Evolutionary conservation across 176 grass and related monocot species (phyloP), one percentile per base, ranked within the genome.

Genomic region (Carex scoparia): DNA sequence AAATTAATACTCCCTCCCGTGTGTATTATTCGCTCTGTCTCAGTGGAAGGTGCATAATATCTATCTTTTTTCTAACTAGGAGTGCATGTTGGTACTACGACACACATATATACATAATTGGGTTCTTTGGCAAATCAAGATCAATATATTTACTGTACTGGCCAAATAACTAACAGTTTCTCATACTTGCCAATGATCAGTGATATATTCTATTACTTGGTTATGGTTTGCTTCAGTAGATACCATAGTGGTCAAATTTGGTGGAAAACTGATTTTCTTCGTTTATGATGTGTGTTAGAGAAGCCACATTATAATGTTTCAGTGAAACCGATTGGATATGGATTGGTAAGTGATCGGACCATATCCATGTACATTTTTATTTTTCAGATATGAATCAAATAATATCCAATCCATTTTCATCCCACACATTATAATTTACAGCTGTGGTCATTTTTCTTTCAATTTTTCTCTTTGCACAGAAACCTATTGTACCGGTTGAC

Each of bases 401-500:
- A 40, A 9, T 44, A 46, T 71, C 37, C 38, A 7, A 71, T 46
- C 38, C 15, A 0, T 38, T 64, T 19, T 46, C 15, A 9, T 71
- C 15, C 68, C 9, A 46, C 68, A 71, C 18, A 84, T 81, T 19
- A 60, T 90, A 85, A 86, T 61, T 88, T 55, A 8, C 46, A 64
- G 9, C 27, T 53, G 54, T 42, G 18, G 51, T 53, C 61, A 54
- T 87, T 86, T 86, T 38, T 60, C 42, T 84, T 84, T 13, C 40
- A 61, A 87, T 68, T 68, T 78, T 57, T 78, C 28, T 77, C 23
- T 78, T 27, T 78, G 28, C 11, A 12, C 91, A 98, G 95, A 94
- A 90, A 92, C 93, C 95, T 86, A 98, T 98, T 72, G 59, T 87
- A 42, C 93, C 93, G 19, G 32, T 70, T 70, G 93, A 90, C 61